Evolutionary conservation across 139 green algal genomes (phyloP).

Genomic region (Coelastrella sp.): DNA sequence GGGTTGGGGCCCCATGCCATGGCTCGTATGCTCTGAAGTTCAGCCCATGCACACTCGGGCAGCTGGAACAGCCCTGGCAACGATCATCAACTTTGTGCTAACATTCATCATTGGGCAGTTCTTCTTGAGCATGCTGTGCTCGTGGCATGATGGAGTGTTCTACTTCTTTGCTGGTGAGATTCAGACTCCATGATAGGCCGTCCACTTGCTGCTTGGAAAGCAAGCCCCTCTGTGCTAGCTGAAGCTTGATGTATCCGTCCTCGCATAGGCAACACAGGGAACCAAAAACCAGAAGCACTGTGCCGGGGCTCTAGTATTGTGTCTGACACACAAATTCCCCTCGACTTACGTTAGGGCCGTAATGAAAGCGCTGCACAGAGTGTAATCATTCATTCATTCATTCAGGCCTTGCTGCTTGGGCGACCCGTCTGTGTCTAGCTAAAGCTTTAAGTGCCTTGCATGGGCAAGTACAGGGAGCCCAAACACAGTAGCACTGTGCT

Average conservation of each 20-base stretch:
- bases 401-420: no score
- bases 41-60: conserved; percentile 61
- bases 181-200: neutral
- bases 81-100: conserved; percentile 72
- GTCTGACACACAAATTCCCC: neutral
- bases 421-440: no score
- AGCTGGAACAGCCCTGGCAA: conserved; percentile 53
- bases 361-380: no score
- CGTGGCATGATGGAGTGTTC: conserved; percentile 72
- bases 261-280: no score
- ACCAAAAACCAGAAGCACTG: no score
- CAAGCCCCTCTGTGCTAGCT: no score
- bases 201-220: neutral
- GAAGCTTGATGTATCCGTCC: no score
- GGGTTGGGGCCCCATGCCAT: conserved; percentile 57
- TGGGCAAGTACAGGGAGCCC: no score
- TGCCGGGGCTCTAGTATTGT: neutral
- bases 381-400: no score
- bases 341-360: no score
- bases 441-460: no score
- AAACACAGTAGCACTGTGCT: no score
- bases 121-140: conserved; percentile 81
- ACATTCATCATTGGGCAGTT: conserved; percentile 81
- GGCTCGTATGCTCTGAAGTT: conserved; percentile 57
- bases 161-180: conserved; percentile 72